Conservation (phyloP, 2,329 filamentous ascomycete species). For the Bimuria novae-zelandiae region DNA sequence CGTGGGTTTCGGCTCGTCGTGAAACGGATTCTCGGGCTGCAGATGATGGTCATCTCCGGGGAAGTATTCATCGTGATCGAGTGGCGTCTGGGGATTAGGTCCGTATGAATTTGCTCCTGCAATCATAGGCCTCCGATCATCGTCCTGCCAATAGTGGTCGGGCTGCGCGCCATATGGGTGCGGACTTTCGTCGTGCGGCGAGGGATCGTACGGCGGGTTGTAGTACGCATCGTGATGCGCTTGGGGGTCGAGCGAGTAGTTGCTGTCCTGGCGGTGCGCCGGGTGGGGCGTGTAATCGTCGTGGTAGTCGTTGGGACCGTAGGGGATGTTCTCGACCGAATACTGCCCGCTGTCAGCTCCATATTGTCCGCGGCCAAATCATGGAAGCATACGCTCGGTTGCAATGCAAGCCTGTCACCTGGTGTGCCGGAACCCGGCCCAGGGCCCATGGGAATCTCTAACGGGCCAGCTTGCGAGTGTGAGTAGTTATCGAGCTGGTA, state of each 20-base stretch:
- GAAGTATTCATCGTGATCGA: conserved; percentile 39
- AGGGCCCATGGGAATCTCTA: conserved; percentile 72
- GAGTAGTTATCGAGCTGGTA: conserved; percentile 87
- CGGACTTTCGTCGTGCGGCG: conserved; percentile 63
- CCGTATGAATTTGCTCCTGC: conserved; percentile 65
- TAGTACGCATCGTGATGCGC: conserved; percentile 88
- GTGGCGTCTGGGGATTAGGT: conserved; percentile 55
- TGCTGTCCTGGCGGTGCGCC: conserved; percentile 58
- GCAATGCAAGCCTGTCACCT: conserved; percentile 77
- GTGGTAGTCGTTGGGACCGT: conserved; percentile 66
- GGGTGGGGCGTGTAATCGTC: conserved; percentile 55
- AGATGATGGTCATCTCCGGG: conserved; percentile 48
- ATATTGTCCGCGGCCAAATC: not conserved
- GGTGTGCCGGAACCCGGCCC: conserved; percentile 59
- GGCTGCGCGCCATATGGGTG: conserved; percentile 57
- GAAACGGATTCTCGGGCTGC: conserved; percentile 38
- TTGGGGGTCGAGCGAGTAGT: conserved; percentile 80
- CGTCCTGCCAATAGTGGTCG: conserved; percentile 66
- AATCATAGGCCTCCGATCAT: conserved; percentile 76
- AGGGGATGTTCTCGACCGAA: conserved; percentile 72
- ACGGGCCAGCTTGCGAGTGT: conserved; percentile 55
- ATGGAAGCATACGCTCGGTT: conserved; percentile 73
- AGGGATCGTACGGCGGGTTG: conserved; percentile 78
- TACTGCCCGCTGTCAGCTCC: conserved; percentile 55
- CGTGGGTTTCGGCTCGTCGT: conserved; percentile 52